phyloP scores from a whole-genome alignment of 2,329 filamentous ascomycete species.

The Cladosporium phlei region DNA sequence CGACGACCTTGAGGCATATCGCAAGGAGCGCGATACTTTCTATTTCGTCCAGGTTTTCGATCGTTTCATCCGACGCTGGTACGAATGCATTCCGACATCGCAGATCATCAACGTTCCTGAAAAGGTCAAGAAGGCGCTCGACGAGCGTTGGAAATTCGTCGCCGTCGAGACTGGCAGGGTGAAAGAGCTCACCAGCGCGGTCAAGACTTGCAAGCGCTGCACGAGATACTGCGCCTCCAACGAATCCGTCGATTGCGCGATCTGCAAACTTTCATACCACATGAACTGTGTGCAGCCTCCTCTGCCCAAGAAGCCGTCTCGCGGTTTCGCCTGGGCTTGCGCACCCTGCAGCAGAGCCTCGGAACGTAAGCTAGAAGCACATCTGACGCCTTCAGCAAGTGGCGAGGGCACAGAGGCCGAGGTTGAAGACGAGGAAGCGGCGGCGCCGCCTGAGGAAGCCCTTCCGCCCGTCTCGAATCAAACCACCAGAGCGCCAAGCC shows the following conservation, averaged over 20 bases:
- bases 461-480: constrained; percentile 47
- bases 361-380: constrained; percentile 84
- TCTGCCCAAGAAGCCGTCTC: constrained; percentile 88
- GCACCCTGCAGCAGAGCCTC: constrained; percentile 94
- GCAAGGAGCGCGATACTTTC: constrained; percentile 79
- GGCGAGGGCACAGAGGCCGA: constrained; percentile 50
- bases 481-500: constrained; percentile 57
- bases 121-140: constrained; percentile 89
- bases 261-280: constrained; percentile 92
- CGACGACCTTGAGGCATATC: constrained; percentile 72
- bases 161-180: constrained; percentile 88
- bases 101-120: constrained; percentile 94
- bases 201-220: constrained; percentile 94
- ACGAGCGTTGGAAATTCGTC: constrained; percentile 95
- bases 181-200: constrained; percentile 91
- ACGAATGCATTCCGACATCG: constrained; percentile 88
- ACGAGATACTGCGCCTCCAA: constrained; percentile 85
- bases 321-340: constrained; percentile 97
- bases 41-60: constrained; percentile 98
- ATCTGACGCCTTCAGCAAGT: constrained; percentile 71
- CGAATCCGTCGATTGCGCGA: constrained; percentile 94
- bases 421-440: constrained; percentile 60
- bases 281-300: constrained; percentile 96
- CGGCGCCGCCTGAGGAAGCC: constrained; percentile 67
- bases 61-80: constrained; percentile 95